Evolutionary conservation across 805 yeast species (phyloP), one percentile per base, ranked within the genome.

Genomic region (Saccharomycopsis olivae): DNA sequence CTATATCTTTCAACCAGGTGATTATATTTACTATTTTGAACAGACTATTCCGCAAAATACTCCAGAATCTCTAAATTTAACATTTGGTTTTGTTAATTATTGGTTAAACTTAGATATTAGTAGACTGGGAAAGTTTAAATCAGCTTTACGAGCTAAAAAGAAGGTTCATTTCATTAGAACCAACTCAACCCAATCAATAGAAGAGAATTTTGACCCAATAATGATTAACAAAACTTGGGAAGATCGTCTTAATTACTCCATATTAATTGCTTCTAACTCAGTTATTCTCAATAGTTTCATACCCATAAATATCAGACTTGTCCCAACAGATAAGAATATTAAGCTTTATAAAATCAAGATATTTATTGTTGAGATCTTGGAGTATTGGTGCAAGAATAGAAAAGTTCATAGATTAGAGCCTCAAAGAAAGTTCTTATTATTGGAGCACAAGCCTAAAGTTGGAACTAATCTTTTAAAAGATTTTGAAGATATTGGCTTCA

Each of bases 391-490:
- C 60, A 73, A 75, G 30, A 73, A 81, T 55, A 81, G 83, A 53
- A 82, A 80, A 55, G 94, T 89, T 11, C 97, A 92, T 57, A 67
- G 97, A 40, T 74, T 86, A 57, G 97, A 92, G 61, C 96, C 98
- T 0, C 68, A 81, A 1, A 79, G 77, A 53, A 88, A 88, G 60
- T 84, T 71, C 51, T 59, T 89, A 34, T 58, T 92, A 29, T 64
- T 86, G 33, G 98, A 92, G 55, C 88, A 83, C 53, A 76, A 74
- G 52, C 86, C 94, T 2, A 52, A 60, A 27, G 62, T 62, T 39
- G 72, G 69, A 10, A 53, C 54, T 29, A 71, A 74, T 40, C 59
- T 73, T 35, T 57, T 77, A 34, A 56, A 69, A n/a, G 63, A 68
- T 16, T 48, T 57, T 16, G 52, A 51, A 16, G 55, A 48, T 34